Percentiles rank a stretch among this genome's conserved stretches.
These are phyloP conservation scores for Globisporangium splendens DNA, from an alignment of 352 stramenopile species.

Conservation along the genomic window DNA sequence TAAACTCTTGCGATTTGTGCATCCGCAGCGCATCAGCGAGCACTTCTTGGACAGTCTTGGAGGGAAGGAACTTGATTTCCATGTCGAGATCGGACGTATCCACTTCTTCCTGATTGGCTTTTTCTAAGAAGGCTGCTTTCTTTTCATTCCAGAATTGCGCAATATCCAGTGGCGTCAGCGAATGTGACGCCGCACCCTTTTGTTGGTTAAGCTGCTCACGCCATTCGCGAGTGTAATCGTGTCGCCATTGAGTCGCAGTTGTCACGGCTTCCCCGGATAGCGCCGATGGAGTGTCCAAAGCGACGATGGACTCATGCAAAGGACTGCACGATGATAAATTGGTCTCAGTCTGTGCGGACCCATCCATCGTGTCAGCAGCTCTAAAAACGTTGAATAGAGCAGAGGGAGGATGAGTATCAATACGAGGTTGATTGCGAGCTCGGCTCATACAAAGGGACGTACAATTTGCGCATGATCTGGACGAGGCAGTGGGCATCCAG, in stretches of 20 bases:
- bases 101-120: background rate
- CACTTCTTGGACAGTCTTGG: constrained; percentile 27
- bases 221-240: constrained; percentile 37
- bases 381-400: too few species aligned
- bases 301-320: too few species aligned
- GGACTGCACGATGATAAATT: too few species aligned
- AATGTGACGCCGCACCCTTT: constrained; percentile 7
- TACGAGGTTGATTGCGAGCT: background rate
- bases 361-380: too few species aligned
- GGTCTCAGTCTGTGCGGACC: too few species aligned
- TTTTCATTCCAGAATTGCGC: constrained; percentile 29
- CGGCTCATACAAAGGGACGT: constrained; percentile 9
- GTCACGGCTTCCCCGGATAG: too few species aligned
- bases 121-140: constrained; percentile 17
- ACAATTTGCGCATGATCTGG: constrained; percentile 51
- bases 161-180: constrained; percentile 29
- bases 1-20: constrained; percentile 21
- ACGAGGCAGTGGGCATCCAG: constrained; percentile 62
- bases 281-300: too few species aligned
- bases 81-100: constrained; percentile 12
- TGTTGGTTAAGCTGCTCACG: background rate
- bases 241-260: constrained; percentile 17
- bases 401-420: background rate
- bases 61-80: constrained; percentile 33
- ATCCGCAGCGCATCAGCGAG: constrained; percentile 13